Base-by-base conservation (phyloP, 306 rosid species). In the Hippophae gyantsensis region DNA sequence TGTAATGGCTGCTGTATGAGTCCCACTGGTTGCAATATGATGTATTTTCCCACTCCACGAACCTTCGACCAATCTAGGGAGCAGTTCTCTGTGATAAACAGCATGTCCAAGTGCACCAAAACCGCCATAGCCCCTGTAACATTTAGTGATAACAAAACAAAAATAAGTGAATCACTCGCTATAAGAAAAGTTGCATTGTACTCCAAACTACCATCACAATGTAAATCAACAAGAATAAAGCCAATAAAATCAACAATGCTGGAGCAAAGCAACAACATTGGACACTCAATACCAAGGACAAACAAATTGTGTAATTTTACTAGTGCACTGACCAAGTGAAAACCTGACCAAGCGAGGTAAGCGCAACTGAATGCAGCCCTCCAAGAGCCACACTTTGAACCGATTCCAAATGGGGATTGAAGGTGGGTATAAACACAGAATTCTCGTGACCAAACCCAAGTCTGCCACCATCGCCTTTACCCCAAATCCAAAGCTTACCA, bases 61-160 rank as follows among this genome's bases (percentile, higher is more conserved):
- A 66, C 89, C 99, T 80, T 79, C 78, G 52, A 88, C 99, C 75
- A 88, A 66, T 69, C 86, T 83, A 66, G 99, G 99, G 18, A 82
- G 32, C 61, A 88, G 66, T 63, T 92, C 96, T 72, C 89, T 83
- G 43, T 68, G 74, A 78, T 85, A 92, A 56, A 85, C 82, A 12
- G 87, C 80, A 75, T 92, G 99, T 62, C 99, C 99, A 67, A 92
- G 99, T 8, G 99, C 86, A 65, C 96, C 99, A 75, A 92, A 92
- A 52, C 96, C 99, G 49, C 99, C 99, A 65, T 88, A 92, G 67
- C 99, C 99, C 95, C 98, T 92, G 93, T 75, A 76, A 70, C 59
- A 61, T 72, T 76, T 78, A 66, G 74, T 54, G 51, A 77, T 64
- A 70, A 49, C 61, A 71, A 58, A 52, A 70, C 73, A 54, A 78